These are phyloP conservation scores for Xylariomycetidae sp. DNA, from an alignment of 2,329 filamentous ascomycete species.

Conservation along the genomic window DNA sequence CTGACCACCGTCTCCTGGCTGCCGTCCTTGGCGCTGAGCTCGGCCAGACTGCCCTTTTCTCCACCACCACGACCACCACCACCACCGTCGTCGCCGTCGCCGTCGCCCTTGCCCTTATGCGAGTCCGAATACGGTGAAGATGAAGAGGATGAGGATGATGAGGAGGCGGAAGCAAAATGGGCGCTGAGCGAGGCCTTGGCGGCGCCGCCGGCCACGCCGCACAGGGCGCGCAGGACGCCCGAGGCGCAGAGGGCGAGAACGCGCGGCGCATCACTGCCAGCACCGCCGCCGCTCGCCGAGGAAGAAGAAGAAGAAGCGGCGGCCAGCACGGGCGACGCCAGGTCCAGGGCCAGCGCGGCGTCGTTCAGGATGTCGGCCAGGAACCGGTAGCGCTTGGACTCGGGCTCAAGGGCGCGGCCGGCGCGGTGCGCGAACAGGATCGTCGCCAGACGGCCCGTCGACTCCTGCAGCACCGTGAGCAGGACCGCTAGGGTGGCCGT, in stretches of 20 bases:
- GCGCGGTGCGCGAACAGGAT: conserved; percentile 82
- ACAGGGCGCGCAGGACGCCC: conserved; percentile 57
- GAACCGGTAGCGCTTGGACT: conserved; percentile 86
- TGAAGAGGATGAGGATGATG: too few relatives aligned
- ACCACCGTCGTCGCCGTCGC: too few relatives aligned
- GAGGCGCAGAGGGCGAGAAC: conserved; percentile 45
- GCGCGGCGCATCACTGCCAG: conserved; percentile 36
- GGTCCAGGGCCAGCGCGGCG: conserved; percentile 78
- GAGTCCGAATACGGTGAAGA: too few relatives aligned
- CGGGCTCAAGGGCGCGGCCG: conserved; percentile 78
- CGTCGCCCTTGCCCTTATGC: too few relatives aligned
- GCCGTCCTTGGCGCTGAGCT: conserved; percentile 85
- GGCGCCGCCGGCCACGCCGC: conserved; percentile 84
- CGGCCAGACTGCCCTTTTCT: conserved; percentile 75
- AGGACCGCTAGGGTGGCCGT: conserved; percentile 79
- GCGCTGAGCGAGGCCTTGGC: conserved; percentile 87
- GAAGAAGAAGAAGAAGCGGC: too few relatives aligned
- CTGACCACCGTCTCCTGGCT: conserved; percentile 94
- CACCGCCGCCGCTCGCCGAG: too few relatives aligned
- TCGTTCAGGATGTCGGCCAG: conserved; percentile 89
- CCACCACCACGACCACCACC: too few relatives aligned
- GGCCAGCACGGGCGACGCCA: conserved; percentile 70
- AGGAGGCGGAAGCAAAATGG: conserved; percentile 69
- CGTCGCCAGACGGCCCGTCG: conserved; percentile 74
- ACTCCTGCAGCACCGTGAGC: conserved; percentile 77